These are phyloP conservation scores for Lachancea waltii DNA, from an alignment of 805 yeast genomes.

Conservation along the genomic window DNA sequence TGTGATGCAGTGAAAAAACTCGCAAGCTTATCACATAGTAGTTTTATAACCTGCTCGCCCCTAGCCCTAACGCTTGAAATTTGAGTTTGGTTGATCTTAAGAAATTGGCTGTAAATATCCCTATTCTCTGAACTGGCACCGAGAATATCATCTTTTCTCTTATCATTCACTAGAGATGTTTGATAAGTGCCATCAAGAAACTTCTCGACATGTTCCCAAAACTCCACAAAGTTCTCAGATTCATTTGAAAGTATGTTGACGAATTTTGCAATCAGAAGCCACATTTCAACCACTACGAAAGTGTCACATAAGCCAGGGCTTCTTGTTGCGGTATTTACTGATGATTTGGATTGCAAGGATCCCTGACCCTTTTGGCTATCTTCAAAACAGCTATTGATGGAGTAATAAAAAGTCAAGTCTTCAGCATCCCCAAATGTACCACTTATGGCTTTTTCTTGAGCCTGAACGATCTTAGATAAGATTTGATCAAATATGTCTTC, in stretches of 20 bases:
- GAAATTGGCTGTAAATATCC: constrained; percentile 34
- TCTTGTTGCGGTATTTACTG: neutral
- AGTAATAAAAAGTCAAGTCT: constrained; percentile 31
- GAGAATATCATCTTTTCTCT: constrained; percentile 32
- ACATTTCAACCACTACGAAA: constrained; percentile 51
- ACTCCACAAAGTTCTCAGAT: constrained; percentile 39
- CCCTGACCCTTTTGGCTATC: constrained; percentile 8
- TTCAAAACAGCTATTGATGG: constrained; percentile 24
- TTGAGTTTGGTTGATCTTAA: constrained; percentile 40
- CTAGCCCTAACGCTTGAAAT: constrained; percentile 35
- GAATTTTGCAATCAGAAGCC: constrained; percentile 45
- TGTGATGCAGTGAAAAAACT: constrained; percentile 34
- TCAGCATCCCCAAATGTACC: constrained; percentile 27
- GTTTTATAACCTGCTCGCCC: constrained; percentile 36
- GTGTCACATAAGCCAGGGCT: constrained; percentile 40
- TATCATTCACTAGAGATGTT: constrained; percentile 36
- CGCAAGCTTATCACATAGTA: constrained; percentile 28
- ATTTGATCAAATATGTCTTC: constrained; percentile 39
- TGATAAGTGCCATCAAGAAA: constrained; percentile 47
- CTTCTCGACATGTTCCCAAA: constrained; percentile 50
- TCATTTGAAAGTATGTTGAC: constrained; percentile 37
- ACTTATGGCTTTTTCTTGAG: constrained; percentile 37
- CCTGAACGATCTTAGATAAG: constrained; percentile 34
- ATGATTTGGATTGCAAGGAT: constrained; percentile 4
- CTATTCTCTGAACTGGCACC: constrained; percentile 20